These are phyloP conservation scores for Atalantia buxifolia DNA, from an alignment of 345 rosid species.

Conservation along the genomic window DNA sequence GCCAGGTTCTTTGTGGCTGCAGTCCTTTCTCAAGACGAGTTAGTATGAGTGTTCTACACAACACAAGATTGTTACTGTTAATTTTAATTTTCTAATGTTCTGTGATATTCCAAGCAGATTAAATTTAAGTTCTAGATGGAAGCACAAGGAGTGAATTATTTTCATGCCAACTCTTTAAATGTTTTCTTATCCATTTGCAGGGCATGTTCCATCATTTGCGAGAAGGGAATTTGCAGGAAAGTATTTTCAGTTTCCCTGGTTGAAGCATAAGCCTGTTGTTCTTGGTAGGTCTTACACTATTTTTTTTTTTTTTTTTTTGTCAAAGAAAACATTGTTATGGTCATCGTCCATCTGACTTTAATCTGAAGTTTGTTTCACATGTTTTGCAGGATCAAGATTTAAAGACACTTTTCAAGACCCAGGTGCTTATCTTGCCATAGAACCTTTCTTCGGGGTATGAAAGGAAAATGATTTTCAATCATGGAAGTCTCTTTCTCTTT, in stretches of 20 bases:
- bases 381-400: slow-evolving; percentile 76
- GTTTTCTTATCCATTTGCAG: slow-evolving; percentile 42
- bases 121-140: neutral
- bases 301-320: neutral
- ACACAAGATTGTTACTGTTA: neutral
- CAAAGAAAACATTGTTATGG: neutral
- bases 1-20: slow-evolving; percentile 96
- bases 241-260: slow-evolving; percentile 77
- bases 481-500: slow-evolving; percentile 2
- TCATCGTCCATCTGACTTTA: neutral
- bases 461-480: slow-evolving; percentile 3
- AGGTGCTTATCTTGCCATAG: slow-evolving; percentile 58
- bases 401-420: slow-evolving; percentile 95
- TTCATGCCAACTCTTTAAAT: slow-evolving; percentile 4
- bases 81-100: neutral
- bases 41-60: slow-evolving; percentile 15
- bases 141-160: slow-evolving; percentile 1
- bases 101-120: neutral
- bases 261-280: slow-evolving; percentile 72
- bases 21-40: slow-evolving; percentile 86
- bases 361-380: slow-evolving; percentile 9
- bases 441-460: slow-evolving; percentile 74
- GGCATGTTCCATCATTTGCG: slow-evolving; percentile 76
- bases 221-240: slow-evolving; percentile 79
- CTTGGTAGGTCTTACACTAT: slow-evolving; percentile 49